Evolutionary conservation across 805 yeast genomes (phyloP).

Genomic region (Kuraishia capsulata): DNA sequence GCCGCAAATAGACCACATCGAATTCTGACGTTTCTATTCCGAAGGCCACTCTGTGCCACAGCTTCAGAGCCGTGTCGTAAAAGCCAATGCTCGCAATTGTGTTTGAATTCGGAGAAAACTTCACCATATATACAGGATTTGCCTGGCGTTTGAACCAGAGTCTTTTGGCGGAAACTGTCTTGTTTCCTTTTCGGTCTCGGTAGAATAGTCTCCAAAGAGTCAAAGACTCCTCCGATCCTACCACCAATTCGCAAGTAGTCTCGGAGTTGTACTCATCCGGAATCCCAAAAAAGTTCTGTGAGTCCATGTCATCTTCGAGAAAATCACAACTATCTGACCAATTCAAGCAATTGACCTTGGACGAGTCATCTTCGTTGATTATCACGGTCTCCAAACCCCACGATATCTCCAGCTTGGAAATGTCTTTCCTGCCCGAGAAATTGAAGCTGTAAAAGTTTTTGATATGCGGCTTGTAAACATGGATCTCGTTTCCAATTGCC

Average conservation of each 20-base stretch:
- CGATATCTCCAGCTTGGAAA: constrained; percentile 18
- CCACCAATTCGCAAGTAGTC: constrained; percentile 41
- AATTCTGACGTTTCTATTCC: constrained; percentile 56
- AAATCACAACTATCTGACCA: constrained; percentile 26
- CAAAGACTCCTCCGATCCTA: constrained; percentile 45
- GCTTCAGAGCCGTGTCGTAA: constrained; percentile 59
- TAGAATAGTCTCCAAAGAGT: constrained; percentile 42
- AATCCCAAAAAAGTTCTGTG: constrained; percentile 17
- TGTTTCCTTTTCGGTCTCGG: constrained; percentile 8
- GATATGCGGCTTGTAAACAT: constrained; percentile 48
- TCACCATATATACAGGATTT: constrained; percentile 45
- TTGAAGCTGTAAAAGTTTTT: constrained; percentile 29
- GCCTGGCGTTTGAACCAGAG: constrained; percentile 50
- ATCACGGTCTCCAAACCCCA: constrained; percentile 22
- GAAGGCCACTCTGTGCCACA: constrained; percentile 71
- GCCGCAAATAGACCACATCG: constrained; percentile 62
- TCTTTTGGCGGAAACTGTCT: constrained; percentile 10
- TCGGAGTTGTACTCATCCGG: constrained; percentile 25
- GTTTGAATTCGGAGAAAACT: constrained; percentile 59
- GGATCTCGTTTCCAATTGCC: constrained; percentile 32
- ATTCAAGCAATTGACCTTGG: constrained; percentile 18
- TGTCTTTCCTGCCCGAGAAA: constrained; percentile 22
- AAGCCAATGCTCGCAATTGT: constrained; percentile 56
- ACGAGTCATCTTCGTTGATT: constrained; percentile 11
- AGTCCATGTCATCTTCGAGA: constrained; percentile 14